Evolutionary conservation across 2,329 filamentous ascomycete species (phyloP).

Genomic region (Epichloe sp.): DNA sequence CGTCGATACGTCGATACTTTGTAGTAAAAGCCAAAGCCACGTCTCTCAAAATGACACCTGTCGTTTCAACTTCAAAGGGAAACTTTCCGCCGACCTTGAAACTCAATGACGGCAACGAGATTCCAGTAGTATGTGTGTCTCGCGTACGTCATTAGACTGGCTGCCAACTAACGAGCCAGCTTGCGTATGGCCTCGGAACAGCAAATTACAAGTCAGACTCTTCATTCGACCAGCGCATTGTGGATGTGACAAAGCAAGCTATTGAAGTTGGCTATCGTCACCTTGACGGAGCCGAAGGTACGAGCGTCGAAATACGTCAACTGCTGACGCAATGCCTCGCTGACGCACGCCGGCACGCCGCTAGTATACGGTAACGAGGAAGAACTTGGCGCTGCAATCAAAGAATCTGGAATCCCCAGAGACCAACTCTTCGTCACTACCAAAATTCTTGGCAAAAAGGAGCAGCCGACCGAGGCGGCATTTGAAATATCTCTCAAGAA

Average conservation of each 20-base stretch:
- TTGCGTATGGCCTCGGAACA: slow-evolving; percentile 62
- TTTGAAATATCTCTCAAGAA: slow-evolving; percentile 49
- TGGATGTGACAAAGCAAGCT: slow-evolving; percentile 41
- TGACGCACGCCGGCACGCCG: not conserved
- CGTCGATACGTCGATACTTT: not conserved
- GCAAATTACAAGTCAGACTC: slow-evolving; percentile 42
- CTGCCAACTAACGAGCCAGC: slow-evolving; percentile 22
- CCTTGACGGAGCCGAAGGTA: slow-evolving; percentile 62
- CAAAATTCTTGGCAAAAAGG: slow-evolving; percentile 33
- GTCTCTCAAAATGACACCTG: slow-evolving; percentile 25
- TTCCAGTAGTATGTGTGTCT: slow-evolving; percentile 45
- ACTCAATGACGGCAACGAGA: slow-evolving; percentile 60
- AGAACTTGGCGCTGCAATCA: slow-evolving; percentile 61
- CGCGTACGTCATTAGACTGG: not conserved
- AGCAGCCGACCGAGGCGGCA: slow-evolving; percentile 31
- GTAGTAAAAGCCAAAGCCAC: not conserved
- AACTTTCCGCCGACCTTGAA: slow-evolving; percentile 44
- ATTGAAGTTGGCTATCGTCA: slow-evolving; percentile 59
- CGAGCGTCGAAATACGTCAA: slow-evolving; percentile 4
- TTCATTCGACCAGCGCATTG: slow-evolving; percentile 40
- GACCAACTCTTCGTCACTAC: slow-evolving; percentile 57
- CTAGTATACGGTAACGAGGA: slow-evolving; percentile 53
- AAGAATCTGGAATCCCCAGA: slow-evolving; percentile 49
- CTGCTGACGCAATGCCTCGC: not conserved
- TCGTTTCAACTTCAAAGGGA: slow-evolving; percentile 26